A percentile compares a stretch with the other conserved stretches of the same genome.
These are phyloP conservation scores for Phytophthora kernoviae DNA, from an alignment of 352 stramenopile genomes.

Conservation along the genomic window DNA sequence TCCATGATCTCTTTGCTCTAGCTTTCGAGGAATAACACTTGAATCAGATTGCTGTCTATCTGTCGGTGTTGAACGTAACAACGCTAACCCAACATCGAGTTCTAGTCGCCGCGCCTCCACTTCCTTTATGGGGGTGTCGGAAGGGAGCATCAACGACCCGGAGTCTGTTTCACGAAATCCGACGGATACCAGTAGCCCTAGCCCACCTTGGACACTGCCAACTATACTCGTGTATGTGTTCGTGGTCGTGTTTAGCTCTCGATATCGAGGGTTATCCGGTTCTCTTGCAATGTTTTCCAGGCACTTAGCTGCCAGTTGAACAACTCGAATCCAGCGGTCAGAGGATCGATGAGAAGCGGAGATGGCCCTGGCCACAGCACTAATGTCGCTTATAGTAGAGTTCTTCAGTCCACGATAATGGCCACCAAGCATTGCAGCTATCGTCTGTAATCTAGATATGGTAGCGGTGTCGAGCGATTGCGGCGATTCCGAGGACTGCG, in stretches of 20 bases:
- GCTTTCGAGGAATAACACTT: not conserved
- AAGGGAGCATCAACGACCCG: slow-evolving; percentile 40
- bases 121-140: slow-evolving; percentile 21
- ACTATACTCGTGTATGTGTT: slow-evolving; percentile 53
- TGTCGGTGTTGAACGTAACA: slow-evolving; percentile 9
- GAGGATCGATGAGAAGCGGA: slow-evolving; percentile 7
- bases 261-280: slow-evolving; percentile 47
- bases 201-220: slow-evolving; percentile 34
- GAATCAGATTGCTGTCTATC: not conserved
- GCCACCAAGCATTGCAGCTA: slow-evolving; percentile 43
- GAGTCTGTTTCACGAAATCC: slow-evolving; percentile 62
- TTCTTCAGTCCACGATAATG: slow-evolving; percentile 52
- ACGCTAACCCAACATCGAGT: slow-evolving; percentile 42
- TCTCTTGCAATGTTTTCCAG: slow-evolving; percentile 59
- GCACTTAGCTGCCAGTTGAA: slow-evolving; percentile 54
- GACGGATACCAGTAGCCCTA: slow-evolving; percentile 46
- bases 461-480: slow-evolving; percentile 31
- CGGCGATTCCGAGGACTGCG: slow-evolving; percentile 12
- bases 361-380: slow-evolving; percentile 51
- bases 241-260: slow-evolving; percentile 56
- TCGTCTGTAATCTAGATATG: slow-evolving; percentile 41
- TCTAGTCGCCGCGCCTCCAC: slow-evolving; percentile 51
- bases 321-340: slow-evolving; percentile 37
- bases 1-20: not conserved
- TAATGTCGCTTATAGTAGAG: slow-evolving; percentile 53